These are phyloP conservation scores for Mrakiaceae sp. DNA, from an alignment of 1,284 basidiomycete species.

Conservation along the genomic window DNA sequence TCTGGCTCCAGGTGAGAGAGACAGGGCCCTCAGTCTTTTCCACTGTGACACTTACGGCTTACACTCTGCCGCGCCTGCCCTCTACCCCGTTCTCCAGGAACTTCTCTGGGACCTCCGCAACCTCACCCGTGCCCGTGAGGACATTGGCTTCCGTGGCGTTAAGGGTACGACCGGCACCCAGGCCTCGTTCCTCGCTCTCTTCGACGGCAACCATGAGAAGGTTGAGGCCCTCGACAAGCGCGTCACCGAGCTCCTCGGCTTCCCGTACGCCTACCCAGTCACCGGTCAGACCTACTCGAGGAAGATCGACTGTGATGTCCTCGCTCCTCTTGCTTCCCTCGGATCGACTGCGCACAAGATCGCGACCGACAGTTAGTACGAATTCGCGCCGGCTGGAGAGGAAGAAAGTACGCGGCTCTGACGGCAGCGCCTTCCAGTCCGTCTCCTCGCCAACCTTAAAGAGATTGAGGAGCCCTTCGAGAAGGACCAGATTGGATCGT, in stretches of 20 bases:
- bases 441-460: conserved; percentile 85
- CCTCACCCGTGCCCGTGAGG: conserved; percentile 77
- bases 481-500: conserved; percentile 87
- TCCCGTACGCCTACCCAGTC: conserved; percentile 90
- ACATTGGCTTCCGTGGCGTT: conserved; percentile 94
- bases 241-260: conserved; percentile 83
- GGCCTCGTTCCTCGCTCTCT: conserved; percentile 86
- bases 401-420: not conserved
- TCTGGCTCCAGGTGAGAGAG: conserved; percentile 76
- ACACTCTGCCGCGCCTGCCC: not conserved
- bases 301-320: conserved; percentile 91
- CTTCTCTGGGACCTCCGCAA: conserved; percentile 95
- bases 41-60: no score
- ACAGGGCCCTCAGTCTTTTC: no score
- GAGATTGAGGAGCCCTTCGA: conserved; percentile 99
- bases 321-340: conserved; percentile 78
- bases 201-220: conserved; percentile 91
- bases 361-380: conserved; percentile 61
- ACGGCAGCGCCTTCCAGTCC: conserved; percentile 35
- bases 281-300: conserved; percentile 98
- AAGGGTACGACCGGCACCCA: conserved; percentile 99
- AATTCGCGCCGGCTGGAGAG: no score
- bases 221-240: conserved; percentile 81
- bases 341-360: conserved; percentile 97
- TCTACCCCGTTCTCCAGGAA: conserved; percentile 45